Evolutionary conservation across 176 grass and related monocot genomes (phyloP), one percentile per base, ranked within the genome.

Genomic region (Eleusine indica): DNA sequence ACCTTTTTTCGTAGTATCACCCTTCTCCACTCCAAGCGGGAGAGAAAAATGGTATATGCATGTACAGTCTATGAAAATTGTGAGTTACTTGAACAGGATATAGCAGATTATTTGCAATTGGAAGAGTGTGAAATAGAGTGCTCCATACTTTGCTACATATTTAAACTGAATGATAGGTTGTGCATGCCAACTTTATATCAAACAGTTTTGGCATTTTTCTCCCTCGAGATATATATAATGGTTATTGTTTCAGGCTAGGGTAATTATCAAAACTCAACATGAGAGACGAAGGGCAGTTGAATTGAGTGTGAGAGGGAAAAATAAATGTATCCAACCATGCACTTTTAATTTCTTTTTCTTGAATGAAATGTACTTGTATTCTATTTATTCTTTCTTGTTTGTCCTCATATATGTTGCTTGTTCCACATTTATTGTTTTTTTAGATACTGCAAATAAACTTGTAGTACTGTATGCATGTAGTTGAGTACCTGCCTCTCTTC

Each of bases 301-400:
- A 15, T 54, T 39, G 19, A 39, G 32, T 28, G 60, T 28, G 35
- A 80, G 30, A 69, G 32, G 32, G 2, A 52, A 3, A 72, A 5
- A 76, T n/a, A 19, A 38, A 38, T 67, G 8, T 28, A 83, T 65
- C 19, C 10, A 52, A 18, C 65, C 82, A 84, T 56, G 72, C 61
- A 42, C 61, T 76, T 61, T 75, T 75, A 65, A 16, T 30, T 52
- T 84, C 14, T 39, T 49, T 1, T 53, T 44, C 15, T 53, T 70
- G 15, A 37, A 69, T 46, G 7, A 65, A 49, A 66, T 52, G 7
- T 32, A 66, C 17, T 51, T 19, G 21, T 25, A 14, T 64, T 64
- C 4, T 71, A 11, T 22, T 64, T 73, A 18, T 83, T n/a, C 9
- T 6, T 17, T 10, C 9, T 41, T 53, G 28, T 84, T 76, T 54